Conservation (phyloP, 768 basidiomycete species). For the Mycena sanguinolenta region DNA sequence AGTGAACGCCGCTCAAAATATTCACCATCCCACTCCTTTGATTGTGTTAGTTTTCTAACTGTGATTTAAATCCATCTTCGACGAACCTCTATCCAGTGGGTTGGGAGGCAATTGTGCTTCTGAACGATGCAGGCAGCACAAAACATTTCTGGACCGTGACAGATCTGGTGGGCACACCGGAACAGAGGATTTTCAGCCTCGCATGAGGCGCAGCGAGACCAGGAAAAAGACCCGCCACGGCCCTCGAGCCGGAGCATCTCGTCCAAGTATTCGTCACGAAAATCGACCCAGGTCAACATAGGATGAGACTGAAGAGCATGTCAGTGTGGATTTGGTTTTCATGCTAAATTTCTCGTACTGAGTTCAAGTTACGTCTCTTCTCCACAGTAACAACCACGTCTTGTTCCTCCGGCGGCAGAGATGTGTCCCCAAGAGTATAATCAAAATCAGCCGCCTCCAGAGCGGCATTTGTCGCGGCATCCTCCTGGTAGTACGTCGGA, state of each 20-base stretch:
- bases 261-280: background rate
- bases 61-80: too few species aligned
- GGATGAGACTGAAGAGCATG: too few species aligned
- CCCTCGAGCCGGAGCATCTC: conserved; percentile 9
- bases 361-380: background rate
- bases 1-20: background rate
- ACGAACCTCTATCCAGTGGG: background rate
- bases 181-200: background rate
- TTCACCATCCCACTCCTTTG: background rate
- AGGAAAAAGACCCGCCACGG: background rate
- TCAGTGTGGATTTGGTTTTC: too few species aligned
- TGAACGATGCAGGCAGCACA: background rate
- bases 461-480: background rate
- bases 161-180: background rate
- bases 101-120: too few species aligned
- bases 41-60: background rate
- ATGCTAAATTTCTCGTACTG: background rate
- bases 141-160: conserved; percentile 1
- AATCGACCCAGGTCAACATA: background rate
- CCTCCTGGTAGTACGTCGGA: background rate
- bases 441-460: background rate
- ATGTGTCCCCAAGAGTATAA: background rate
- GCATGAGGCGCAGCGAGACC: background rate
- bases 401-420: background rate
- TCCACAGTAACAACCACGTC: background rate